A percentile compares a stretch with the other conserved stretches of the same genome.
Evolutionary conservation across 306 rosid genomes (phyloP).

Genomic region (Lathyrus aphaca): DNA sequence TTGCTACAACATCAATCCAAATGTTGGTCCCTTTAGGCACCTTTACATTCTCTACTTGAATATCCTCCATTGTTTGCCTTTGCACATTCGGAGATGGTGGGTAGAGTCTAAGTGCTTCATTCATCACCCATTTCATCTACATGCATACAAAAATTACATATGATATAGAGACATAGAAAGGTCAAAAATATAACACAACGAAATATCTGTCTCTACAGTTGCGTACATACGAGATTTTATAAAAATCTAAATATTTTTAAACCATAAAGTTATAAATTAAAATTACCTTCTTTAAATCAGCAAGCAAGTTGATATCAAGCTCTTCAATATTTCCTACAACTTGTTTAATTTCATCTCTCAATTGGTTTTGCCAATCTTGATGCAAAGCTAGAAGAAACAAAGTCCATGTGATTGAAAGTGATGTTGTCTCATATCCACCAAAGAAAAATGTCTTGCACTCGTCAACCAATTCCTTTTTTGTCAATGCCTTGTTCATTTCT

Average conservation of each 20-base stretch:
- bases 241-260: too few species aligned
- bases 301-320: conserved; percentile 53
- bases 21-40: conserved; percentile 83
- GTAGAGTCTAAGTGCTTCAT: conserved; percentile 75
- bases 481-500: not conserved
- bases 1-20: conserved; percentile 82
- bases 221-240: too few species aligned
- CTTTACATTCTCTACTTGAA: conserved; percentile 50
- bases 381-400: conserved; percentile 68
- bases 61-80: conserved; percentile 78
- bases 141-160: too few species aligned
- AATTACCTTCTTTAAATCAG: conserved; percentile 61
- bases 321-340: conserved; percentile 51
- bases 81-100: conserved; percentile 89
- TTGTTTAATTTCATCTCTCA: conserved; percentile 71
- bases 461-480: not conserved
- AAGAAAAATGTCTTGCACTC: not conserved
- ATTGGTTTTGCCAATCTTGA: conserved; percentile 68
- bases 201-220: too few species aligned
- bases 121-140: conserved; percentile 96
- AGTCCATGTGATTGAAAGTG: conserved; percentile 72
- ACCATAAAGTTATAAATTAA: too few species aligned
- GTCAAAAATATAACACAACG: too few species aligned
- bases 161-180: too few species aligned
- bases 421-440: not conserved